Evolutionary conservation across 2,329 filamentous ascomycete genomes (phyloP), one percentile per base, ranked within the genome.

Genomic region (Colletotrichum lindemuthianum): DNA sequence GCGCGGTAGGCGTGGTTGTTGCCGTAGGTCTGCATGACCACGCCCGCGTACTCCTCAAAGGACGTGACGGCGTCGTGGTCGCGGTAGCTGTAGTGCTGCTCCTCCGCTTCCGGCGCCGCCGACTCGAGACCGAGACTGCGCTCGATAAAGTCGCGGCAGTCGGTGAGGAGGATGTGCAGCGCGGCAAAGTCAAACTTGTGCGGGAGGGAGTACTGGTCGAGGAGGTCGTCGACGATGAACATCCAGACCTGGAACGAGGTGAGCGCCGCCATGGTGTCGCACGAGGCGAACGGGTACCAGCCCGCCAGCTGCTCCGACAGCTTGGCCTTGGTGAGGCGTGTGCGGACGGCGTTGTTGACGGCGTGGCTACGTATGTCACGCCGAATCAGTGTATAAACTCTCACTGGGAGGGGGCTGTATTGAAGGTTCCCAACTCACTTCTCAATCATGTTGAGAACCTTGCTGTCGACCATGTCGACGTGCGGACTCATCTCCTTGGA

Each of bases 401-500:
- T 24, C 24, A 1, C 4, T 24, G 24, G 24, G 4, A 24, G 5
- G 24, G 24, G 24, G 24, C 4, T 24, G 24, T 24, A 24, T 24
- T 4, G 4, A 24, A 24, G 24, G 24, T 24, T 24, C 5, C 24
- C 24, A 4, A 24, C 24, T 24, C 24, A 24, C 24, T 24, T 24
- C 24, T 24, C 24, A 24, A 24, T 24, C 24, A 24, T 24, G 24
- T 24, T 24, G 24, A 24, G 24, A 24, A 24, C 24, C 24, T 24
- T 24, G 24, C 16, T 13, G 12, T 32, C 44, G 11, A 33, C 45
- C 10, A 13, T 33, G 16, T 33, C 15, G 4, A 59, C 58, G 32
- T 61, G 49, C 15, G 60, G 66, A 3, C 64, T 69, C 11, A 55
- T 63, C 8, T 63, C 43, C 15, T 69, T 69, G 8, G 68, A 50